A percentile compares a stretch with the other conserved stretches of the same genome.
Conservation (phyloP, 2,329 filamentous ascomycete genomes). For the Plenodomus tracheiphilus region DNA sequence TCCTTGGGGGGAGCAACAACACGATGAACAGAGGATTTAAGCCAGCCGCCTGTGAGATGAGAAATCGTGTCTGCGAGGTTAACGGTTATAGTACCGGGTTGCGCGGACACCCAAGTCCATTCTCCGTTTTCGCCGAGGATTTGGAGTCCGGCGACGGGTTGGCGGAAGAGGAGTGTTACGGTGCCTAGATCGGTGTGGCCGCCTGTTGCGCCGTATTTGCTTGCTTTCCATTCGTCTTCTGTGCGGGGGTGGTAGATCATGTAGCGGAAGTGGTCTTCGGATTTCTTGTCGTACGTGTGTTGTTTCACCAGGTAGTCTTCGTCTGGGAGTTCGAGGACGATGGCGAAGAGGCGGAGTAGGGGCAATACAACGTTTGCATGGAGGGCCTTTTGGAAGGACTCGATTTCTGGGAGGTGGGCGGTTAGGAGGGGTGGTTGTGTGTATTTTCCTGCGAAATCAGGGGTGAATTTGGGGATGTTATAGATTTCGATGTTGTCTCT, state of each 20-base stretch:
- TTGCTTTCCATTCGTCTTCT: constrained; percentile 50
- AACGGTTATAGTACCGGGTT: constrained; percentile 47
- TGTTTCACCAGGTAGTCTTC: constrained; percentile 60
- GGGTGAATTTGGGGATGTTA: constrained; percentile 64
- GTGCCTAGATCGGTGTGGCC: constrained; percentile 63
- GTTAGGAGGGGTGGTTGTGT: constrained; percentile 49
- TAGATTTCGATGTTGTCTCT: constrained; percentile 63
- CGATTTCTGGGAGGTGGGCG: constrained; percentile 52
- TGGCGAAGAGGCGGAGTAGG: constrained; percentile 63
- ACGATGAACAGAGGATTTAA: constrained; percentile 55
- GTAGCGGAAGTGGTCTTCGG: constrained; percentile 65
- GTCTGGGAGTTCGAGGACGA: constrained; percentile 62
- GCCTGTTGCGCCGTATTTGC: constrained; percentile 49
- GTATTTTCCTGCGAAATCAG: constrained; percentile 56
- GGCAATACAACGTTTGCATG: constrained; percentile 61
- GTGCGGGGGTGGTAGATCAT: constrained; percentile 61
- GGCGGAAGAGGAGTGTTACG: constrained; percentile 61
- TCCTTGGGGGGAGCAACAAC: constrained; percentile 55
- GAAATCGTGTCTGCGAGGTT: constrained; percentile 48
- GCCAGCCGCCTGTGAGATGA: constrained; percentile 46
- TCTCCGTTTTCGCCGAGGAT: constrained; percentile 48
- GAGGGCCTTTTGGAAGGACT: constrained; percentile 53
- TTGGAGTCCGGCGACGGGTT: constrained; percentile 62
- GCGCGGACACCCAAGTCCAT: constrained; percentile 49
- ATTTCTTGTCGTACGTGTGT: constrained; percentile 62